Conservation (phyloP, 352 stramenopile species). For the Globisporangium nodosum region DNA sequence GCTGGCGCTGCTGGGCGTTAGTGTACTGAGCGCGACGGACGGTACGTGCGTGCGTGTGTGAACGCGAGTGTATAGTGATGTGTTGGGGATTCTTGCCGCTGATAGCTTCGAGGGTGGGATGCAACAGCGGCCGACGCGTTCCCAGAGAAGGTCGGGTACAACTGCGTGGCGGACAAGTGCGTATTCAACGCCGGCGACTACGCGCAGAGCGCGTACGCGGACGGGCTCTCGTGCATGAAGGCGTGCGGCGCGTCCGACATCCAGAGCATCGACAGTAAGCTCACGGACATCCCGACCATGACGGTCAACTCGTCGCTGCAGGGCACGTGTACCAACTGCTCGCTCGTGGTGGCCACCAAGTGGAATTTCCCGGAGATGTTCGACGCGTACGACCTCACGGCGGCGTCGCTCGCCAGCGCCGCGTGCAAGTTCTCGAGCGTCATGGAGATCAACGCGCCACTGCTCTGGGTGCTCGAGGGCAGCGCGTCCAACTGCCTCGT, state of each 20-base stretch:
- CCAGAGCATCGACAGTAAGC: slow-evolving; percentile 36
- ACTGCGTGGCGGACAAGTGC: slow-evolving; percentile 41
- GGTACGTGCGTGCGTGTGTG: background rate
- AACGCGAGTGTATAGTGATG: too few relatives aligned
- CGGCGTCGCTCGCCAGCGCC: slow-evolving; percentile 22
- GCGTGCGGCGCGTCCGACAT: slow-evolving; percentile 35
- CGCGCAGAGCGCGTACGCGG: slow-evolving; percentile 22
- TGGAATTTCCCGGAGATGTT: slow-evolving; percentile 79
- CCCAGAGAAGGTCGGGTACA: slow-evolving; percentile 32
- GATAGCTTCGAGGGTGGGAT: too few relatives aligned
- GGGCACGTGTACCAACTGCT: slow-evolving; percentile 69
- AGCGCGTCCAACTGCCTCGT: slow-evolving; percentile 29
- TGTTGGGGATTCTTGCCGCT: too few relatives aligned
- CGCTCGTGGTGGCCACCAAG: slow-evolving; percentile 37
- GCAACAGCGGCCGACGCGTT: slow-evolving; percentile 22
- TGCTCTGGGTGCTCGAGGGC: slow-evolving; percentile 49
- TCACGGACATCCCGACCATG: slow-evolving; percentile 47
- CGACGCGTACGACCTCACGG: slow-evolving; percentile 49
- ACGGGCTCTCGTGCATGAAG: slow-evolving; percentile 49
- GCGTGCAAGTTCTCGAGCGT: slow-evolving; percentile 46
- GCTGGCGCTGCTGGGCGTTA: background rate
- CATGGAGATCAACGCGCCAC: slow-evolving; percentile 46
- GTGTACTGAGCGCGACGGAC: background rate
- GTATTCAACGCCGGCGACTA: slow-evolving; percentile 32
- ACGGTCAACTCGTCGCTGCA: slow-evolving; percentile 45